Evolutionary conservation across 441 rosid species (phyloP), one percentile per base, ranked within the genome.

Genomic region (Erodium moschatum): DNA sequence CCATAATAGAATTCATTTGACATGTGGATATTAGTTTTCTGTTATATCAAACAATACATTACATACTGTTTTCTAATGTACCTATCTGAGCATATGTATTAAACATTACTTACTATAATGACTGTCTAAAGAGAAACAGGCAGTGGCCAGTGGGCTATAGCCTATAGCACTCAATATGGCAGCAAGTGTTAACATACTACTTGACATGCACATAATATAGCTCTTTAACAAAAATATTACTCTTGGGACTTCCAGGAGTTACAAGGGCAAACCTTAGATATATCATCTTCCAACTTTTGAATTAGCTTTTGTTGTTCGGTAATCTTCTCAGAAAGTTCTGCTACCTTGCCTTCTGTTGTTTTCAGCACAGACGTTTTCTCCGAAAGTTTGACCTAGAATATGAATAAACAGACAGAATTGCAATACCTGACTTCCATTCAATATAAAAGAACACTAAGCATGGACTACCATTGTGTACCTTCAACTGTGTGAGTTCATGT

Each of bases 231-330:
- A 46, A 46, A 46, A 40, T 40, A 40, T 7, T 40, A 40, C 44
- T 48, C 19, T 69, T 27, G 42, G 61, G 66, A 65, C 52, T 44
- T 72, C 61, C 20, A 74, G 24, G 73, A 71, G 78, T 69, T 70
- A 54, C 68, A 70, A 60, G 68, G 70, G 63, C 88, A 35, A 75
- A 88, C 97, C 96, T 92, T 92, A 81, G 82, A 81, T 64, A 92
- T 95, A 78, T 92, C 99, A 79, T 95, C 99, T 79, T 92, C 99
- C 87, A 95, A 82, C 84, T 92, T 95, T 68, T 92, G 99, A 78
- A 92, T 90, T 70, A 95, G 80, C 70, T 77, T 89, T 72, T 86
- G 91, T 74, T 90, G 99, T 81, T 95, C 95, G 44, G 81, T 81
- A 76, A 87, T 81, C 82, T 89, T 82, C 48, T 80, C 84, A 63